A percentile compares a stretch with the other conserved stretches of the same genome.
These are phyloP conservation scores for Prunus yedoensis DNA, from an alignment of 331 rosid genomes.

Conservation along the genomic window DNA sequence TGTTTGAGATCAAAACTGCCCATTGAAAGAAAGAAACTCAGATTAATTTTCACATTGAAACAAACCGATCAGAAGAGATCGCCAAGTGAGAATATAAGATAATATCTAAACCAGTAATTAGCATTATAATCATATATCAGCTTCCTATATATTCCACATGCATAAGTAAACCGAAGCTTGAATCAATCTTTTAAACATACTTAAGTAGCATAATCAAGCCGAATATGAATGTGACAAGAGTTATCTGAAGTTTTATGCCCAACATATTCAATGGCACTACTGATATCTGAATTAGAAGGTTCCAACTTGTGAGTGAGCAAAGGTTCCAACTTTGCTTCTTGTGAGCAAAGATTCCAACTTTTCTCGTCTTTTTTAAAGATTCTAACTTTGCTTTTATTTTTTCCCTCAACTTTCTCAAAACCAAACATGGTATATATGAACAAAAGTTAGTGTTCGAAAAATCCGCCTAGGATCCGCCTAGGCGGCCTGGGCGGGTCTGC, in stretches of 20 bases:
- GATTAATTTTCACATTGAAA: background rate
- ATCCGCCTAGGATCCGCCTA: too few relatives aligned
- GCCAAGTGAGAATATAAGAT: too few relatives aligned
- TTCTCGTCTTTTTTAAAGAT: background rate
- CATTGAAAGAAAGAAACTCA: background rate
- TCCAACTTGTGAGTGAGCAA: background rate
- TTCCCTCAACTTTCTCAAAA: conserved; percentile 2
- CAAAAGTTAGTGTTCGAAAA: too few relatives aligned
- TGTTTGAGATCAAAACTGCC: conserved; percentile 32
- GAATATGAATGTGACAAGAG: background rate
- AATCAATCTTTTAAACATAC: too few relatives aligned
- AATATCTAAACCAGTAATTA: too few relatives aligned
- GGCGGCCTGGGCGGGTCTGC: too few relatives aligned
- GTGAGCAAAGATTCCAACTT: background rate
- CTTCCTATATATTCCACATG: background rate
- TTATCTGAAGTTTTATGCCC: too few relatives aligned
- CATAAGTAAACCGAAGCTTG: background rate
- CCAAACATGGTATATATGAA: conserved; percentile 11
- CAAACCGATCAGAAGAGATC: background rate
- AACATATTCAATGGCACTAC: too few relatives aligned
- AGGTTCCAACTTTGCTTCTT: background rate
- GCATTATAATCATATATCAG: background rate
- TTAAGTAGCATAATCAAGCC: background rate
- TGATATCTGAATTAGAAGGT: too few relatives aligned
- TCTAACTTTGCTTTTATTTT: background rate